These are phyloP conservation scores for Silene conica DNA, from an alignment of 148 eudicot genomes.

Conservation along the genomic window DNA sequence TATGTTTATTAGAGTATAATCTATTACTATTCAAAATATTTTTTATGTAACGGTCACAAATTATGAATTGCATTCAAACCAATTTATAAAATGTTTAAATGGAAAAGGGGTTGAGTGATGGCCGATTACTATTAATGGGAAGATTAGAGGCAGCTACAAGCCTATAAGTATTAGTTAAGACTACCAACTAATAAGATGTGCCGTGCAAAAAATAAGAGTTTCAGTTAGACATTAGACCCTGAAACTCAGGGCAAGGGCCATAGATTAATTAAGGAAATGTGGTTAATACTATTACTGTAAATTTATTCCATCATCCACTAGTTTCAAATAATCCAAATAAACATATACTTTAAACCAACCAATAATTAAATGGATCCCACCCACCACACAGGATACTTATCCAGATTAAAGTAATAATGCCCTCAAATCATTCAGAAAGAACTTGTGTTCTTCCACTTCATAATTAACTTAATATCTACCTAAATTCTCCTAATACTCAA, in stretches of 20 bases:
- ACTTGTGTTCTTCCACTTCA: constrained; percentile 15
- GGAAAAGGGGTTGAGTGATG: too few relatives aligned
- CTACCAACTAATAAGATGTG: not conserved
- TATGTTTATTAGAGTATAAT: too few relatives aligned
- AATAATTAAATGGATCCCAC: constrained; percentile 28
- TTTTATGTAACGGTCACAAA: too few relatives aligned
- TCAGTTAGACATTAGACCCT: not conserved
- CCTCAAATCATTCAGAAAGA: constrained; percentile 9
- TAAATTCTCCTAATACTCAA: constrained; percentile 2
- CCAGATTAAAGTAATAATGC: constrained; percentile 20
- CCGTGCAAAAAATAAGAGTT: not conserved
- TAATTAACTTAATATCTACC: constrained; percentile 20
- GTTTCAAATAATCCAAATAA: constrained; percentile 23
- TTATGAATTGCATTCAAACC: too few relatives aligned
- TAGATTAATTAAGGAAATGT: not conserved
- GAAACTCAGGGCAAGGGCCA: not conserved
- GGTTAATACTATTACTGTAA: constrained; percentile 10
- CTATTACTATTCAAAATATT: too few relatives aligned
- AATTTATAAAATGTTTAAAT: too few relatives aligned
- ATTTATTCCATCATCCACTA: constrained; percentile 24
- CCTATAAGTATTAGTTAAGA: too few relatives aligned
- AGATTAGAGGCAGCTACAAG: too few relatives aligned
- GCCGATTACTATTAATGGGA: too few relatives aligned
- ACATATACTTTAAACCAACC: constrained; percentile 19
- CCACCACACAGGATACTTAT: constrained; percentile 25